Evolutionary conservation across 352 stramenopile species (phyloP).

Genomic region (Phytophthora vignae): DNA sequence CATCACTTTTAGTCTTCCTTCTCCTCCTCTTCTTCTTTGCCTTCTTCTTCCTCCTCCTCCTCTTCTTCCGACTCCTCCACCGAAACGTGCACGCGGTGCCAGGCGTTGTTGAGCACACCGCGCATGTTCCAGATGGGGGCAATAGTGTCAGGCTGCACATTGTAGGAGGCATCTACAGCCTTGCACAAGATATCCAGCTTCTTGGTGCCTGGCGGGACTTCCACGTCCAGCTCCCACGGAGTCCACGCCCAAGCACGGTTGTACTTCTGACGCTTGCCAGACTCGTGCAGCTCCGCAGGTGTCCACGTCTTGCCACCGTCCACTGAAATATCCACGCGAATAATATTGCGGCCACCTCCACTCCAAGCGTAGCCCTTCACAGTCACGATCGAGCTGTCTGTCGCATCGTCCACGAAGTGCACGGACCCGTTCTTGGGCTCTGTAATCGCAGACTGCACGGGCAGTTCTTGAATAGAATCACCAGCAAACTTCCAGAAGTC

Average conservation of each 20-base stretch:
- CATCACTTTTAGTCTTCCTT: not conserved
- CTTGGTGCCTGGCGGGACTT: slow-evolving; percentile 83
- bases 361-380: slow-evolving; percentile 96
- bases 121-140: slow-evolving; percentile 98
- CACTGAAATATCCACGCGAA: slow-evolving; percentile 96
- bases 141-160: slow-evolving; percentile 96
- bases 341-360: slow-evolving; percentile 95
- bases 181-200: slow-evolving; percentile 93
- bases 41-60: slow-evolving; percentile 51
- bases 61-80: slow-evolving; percentile 60
- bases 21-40: slow-evolving; percentile 25
- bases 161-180: slow-evolving; percentile 95
- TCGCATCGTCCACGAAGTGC: slow-evolving; percentile 57
- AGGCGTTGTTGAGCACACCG: slow-evolving; percentile 97
- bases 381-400: slow-evolving; percentile 81
- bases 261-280: slow-evolving; percentile 87
- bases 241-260: slow-evolving; percentile 96
- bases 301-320: slow-evolving; percentile 96
- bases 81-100: slow-evolving; percentile 89
- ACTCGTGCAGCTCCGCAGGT: slow-evolving; percentile 85
- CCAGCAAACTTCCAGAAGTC: slow-evolving; percentile 88
- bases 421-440: slow-evolving; percentile 73
- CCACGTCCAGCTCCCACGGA: slow-evolving; percentile 95
- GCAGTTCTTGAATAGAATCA: slow-evolving; percentile 92
- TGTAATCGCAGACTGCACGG: slow-evolving; percentile 92